Base-by-base conservation (phyloP, 192 early-diverging fungal species). In the Backusella westeae region DNA sequence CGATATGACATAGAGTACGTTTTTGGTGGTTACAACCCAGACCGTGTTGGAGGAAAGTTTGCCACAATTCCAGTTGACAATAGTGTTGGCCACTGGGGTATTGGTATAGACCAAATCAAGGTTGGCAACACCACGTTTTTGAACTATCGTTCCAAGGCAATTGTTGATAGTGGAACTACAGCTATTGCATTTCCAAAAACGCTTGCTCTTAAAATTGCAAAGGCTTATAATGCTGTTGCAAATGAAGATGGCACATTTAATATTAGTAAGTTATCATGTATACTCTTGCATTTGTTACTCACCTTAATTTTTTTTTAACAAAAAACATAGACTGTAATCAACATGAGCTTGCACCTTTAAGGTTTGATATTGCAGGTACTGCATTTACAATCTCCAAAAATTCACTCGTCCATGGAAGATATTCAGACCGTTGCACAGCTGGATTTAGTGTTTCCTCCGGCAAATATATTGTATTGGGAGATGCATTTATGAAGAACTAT, bases 111-210 rank as follows among this genome's bases (percentile, higher is more conserved):
- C 36, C 23, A 49, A 7, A n/a, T 76, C 3, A 32, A 29, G 1
- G 21, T 67, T 7, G 49, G 32, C n/a, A n/a, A 5, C 7, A 69
- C 10, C 1, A 19, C 19, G 15, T 21, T 76, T 56, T 1, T 17
- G n/a, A 35, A 32, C 26, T 17, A n/a, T 46, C 42, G 46, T 35
- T 74, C 56, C 41, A 19, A 29, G 4, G 85, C 81, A 29, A 89
- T 92, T 66, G 34, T 92, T 44, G 89, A 91, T 68, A 90, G 88
- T 10, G 91, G 91, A 56, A 89, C 90, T 19, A 91, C 87, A 29
- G 71, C 90, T 17, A 81, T 92, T 71, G 81, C 88, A 26, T 82
- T 92, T 76, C 29, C 77, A 52, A 34, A 68, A 65, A 17, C 67
- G 4, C 29, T 73, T 6, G 77, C 77, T 41, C 67, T 44, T 56